These are phyloP conservation scores for Pseudofabraea citricarpa DNA, from an alignment of 2,329 filamentous ascomycete species.

Conservation along the genomic window DNA sequence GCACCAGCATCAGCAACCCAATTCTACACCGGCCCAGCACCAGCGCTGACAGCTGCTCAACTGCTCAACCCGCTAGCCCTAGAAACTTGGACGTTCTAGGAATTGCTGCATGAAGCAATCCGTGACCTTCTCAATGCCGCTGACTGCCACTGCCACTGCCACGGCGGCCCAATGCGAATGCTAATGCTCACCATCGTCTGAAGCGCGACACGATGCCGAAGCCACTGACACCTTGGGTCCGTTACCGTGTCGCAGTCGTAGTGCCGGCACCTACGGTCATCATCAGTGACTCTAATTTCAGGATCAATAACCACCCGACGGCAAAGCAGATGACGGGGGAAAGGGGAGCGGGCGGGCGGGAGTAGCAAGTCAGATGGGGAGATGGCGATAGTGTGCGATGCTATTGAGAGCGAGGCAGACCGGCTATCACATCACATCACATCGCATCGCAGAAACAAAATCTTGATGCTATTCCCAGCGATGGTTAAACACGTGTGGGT, in stretches of 20 bases:
- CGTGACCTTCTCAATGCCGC: neutral
- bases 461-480: neutral
- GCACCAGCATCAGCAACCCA: neutral
- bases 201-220: too few species aligned
- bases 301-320: too few species aligned
- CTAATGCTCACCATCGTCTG: too few species aligned
- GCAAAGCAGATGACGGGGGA: neutral
- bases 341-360: neutral
- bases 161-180: too few species aligned
- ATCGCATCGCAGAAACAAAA: neutral
- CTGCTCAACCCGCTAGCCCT: neutral
- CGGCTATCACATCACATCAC: neutral
- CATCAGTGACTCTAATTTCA: too few species aligned
- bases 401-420: constrained; percentile 3
- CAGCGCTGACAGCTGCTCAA: neutral
- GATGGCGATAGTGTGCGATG: neutral
- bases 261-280: too few species aligned
- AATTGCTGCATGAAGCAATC: neutral
- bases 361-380: neutral
- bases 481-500: neutral
- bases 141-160: too few species aligned
- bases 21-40: neutral
- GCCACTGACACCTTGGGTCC: too few species aligned
- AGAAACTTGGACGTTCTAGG: neutral
- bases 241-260: too few species aligned